These are phyloP conservation scores for Penicillium sp. DNA, from an alignment of 2,329 filamentous ascomycete species.

Conservation along the genomic window DNA sequence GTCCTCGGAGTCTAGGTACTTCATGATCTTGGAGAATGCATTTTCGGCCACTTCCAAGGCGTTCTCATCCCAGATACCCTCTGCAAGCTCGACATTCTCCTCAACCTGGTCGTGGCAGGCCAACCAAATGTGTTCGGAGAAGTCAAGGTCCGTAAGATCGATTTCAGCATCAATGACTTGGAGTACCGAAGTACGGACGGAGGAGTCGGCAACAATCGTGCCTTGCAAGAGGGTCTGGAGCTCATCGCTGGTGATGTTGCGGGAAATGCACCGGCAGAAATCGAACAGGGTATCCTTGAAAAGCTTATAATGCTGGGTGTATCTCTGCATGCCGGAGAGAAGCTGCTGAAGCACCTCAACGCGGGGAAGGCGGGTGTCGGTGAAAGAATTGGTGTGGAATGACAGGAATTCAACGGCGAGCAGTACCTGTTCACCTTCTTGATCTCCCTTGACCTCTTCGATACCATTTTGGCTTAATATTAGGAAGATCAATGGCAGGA, in stretches of 20 bases:
- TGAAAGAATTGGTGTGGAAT: constrained; percentile 79
- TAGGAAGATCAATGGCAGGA: constrained; percentile 77
- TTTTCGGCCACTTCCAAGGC: constrained; percentile 69
- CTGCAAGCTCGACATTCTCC: constrained; percentile 81
- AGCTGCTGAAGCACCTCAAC: constrained; percentile 71
- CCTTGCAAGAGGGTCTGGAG: constrained; percentile 76
- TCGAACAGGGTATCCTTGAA: constrained; percentile 92
- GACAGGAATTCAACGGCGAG: constrained; percentile 85
- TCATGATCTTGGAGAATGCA: constrained; percentile 68
- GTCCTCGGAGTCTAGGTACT: constrained; percentile 79
- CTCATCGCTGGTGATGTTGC: constrained; percentile 74
- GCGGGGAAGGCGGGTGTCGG: constrained; percentile 74
- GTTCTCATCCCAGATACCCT: constrained; percentile 94
- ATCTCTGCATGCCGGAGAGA: constrained; percentile 80
- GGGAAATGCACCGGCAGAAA: constrained; percentile 78
- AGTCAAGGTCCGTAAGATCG: constrained; percentile 82
- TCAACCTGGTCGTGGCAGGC: constrained; percentile 87
- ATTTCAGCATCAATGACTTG: constrained; percentile 91
- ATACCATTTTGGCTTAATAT: constrained; percentile 80
- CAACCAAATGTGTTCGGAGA: constrained; percentile 90
- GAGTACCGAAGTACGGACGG: constrained; percentile 80
- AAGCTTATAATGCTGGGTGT: constrained; percentile 90
- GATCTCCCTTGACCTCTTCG: constrained; percentile 64
- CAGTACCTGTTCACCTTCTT: constrained; percentile 85
- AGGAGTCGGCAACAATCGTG: constrained; percentile 73